A percentile compares a stretch with the other conserved stretches of the same genome.
phyloP scores from a whole-genome alignment of 2,329 filamentous ascomycete genomes.

The Niveomyces coronatus region DNA sequence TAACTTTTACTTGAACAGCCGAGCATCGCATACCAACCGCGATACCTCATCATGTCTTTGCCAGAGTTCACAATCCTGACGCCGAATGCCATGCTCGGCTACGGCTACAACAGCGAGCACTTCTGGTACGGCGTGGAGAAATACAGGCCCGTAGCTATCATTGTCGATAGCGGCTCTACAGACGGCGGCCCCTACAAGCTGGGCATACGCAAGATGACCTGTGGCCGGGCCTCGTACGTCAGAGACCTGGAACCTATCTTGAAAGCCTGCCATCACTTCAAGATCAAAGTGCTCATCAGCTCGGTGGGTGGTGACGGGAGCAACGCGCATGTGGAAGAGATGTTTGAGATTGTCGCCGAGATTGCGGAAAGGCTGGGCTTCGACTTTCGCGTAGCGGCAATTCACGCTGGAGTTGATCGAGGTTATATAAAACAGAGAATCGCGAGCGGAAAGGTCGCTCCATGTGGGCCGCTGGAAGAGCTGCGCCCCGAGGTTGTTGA shows the following conservation, averaged over 20 bases:
- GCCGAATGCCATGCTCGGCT: constrained; percentile 23
- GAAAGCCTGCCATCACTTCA: constrained; percentile 15
- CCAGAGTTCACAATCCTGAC: constrained; percentile 18
- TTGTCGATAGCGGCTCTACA: constrained; percentile 20
- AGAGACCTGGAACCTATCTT: constrained; percentile 26
- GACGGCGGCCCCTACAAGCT: constrained; percentile 26
- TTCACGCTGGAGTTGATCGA: not conserved
- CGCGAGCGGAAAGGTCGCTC: constrained; percentile 14
- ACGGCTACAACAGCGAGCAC: constrained; percentile 19
- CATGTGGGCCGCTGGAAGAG: constrained; percentile 25
- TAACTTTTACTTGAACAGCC: no score
- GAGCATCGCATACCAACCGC: no score
- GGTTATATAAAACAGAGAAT: constrained; percentile 19
- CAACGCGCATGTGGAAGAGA: constrained; percentile 28
- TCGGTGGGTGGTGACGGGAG: constrained; percentile 31
- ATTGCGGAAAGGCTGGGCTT: constrained; percentile 20
- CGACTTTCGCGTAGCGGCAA: constrained; percentile 11
- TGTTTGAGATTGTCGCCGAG: constrained; percentile 27
- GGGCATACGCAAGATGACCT: constrained; percentile 27
- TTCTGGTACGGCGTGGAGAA: constrained; percentile 21
- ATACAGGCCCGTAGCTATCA: constrained; percentile 18
- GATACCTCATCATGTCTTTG: no score
- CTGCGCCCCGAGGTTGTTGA: constrained; percentile 15
- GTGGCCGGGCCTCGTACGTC: constrained; percentile 24
- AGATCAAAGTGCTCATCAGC: constrained; percentile 20